Percentiles rank a stretch among this genome's conserved stretches.
Evolutionary conservation across 2,329 filamentous ascomycete genomes (phyloP).

Genomic region (Sclerotinia subarctica): DNA sequence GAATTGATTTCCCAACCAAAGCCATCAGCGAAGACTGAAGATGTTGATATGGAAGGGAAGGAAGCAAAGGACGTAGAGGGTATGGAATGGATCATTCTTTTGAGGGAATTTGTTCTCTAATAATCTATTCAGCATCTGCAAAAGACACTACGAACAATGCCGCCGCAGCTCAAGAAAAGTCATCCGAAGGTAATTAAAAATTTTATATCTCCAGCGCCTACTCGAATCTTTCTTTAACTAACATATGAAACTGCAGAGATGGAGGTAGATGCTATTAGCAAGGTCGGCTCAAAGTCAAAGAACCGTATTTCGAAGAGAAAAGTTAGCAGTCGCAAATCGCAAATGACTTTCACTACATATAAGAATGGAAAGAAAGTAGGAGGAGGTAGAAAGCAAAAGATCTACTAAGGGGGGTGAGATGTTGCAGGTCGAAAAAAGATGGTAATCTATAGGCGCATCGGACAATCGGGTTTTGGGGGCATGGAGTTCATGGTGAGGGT

Average conservation of each 20-base stretch:
- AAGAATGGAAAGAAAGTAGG: conserved; percentile 49
- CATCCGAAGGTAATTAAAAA: conserved; percentile 30
- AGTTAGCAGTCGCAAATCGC: conserved; percentile 46
- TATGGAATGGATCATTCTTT: not conserved
- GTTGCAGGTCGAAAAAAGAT: not conserved
- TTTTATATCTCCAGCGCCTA: not conserved
- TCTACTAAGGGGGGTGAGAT: not conserved
- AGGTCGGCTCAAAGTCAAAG: conserved; percentile 44
- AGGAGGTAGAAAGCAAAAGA: conserved; percentile 28
- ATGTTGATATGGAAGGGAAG: conserved; percentile 49
- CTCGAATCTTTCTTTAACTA: conserved; percentile 18
- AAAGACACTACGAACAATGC: conserved; percentile 23
- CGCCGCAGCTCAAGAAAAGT: conserved; percentile 24
- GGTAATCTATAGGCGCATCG: conserved; percentile 12
- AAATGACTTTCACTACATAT: conserved; percentile 60
- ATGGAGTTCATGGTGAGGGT: conserved; percentile 22
- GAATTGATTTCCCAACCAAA: conserved; percentile 76
- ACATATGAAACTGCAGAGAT: conserved; percentile 43
- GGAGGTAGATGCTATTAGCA: conserved; percentile 52
- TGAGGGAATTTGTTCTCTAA: conserved; percentile 21
- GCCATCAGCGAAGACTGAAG: conserved; percentile 50
- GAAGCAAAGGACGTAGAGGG: conserved; percentile 28
- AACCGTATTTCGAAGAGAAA: conserved; percentile 57
- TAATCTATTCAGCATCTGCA: conserved; percentile 21
- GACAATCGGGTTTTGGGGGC: conserved; percentile 3